These are phyloP conservation scores for Sporothrix humicola DNA, from an alignment of 2,329 filamentous ascomycete species.

Conservation along the genomic window DNA sequence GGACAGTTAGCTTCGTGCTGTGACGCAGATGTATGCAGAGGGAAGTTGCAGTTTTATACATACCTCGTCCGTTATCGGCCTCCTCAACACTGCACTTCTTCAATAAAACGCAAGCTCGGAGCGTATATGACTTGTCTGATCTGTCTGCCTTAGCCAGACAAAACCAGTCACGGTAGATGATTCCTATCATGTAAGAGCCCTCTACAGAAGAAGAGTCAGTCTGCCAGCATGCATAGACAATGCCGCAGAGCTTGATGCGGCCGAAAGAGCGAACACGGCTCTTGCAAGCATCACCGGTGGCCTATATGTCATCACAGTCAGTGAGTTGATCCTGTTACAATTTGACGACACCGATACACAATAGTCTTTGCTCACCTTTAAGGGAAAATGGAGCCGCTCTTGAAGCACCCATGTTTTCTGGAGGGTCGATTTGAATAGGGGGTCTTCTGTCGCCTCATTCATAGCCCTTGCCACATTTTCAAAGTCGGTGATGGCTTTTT, in stretches of 20 bases:
- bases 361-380: constrained; percentile 61
- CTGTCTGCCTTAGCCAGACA: constrained; percentile 73
- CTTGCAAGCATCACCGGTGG: constrained; percentile 59
- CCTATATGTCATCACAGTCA: constrained; percentile 44
- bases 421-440: constrained; percentile 69
- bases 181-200: constrained; percentile 82
- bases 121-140: constrained; percentile 70
- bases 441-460: constrained; percentile 82
- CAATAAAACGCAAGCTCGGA: constrained; percentile 76
- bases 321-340: too few relatives aligned
- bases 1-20: constrained; percentile 12
- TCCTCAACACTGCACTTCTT: constrained; percentile 70
- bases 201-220: constrained; percentile 66
- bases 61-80: constrained; percentile 76
- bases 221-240: constrained; percentile 83
- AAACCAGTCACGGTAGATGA: constrained; percentile 81
- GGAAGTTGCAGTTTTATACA: constrained; percentile 36
- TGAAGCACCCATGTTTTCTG: constrained; percentile 86
- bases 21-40: background rate
- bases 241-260: constrained; percentile 79
- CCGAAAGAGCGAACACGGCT: constrained; percentile 80
- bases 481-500: constrained; percentile 72
- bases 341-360: too few relatives aligned
- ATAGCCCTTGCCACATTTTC: constrained; percentile 78
- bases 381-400: constrained; percentile 75